Percentiles rank a stretch among this genome's conserved stretches.
These are phyloP conservation scores for Sorghum bicolor DNA, from an alignment of 176 grass and related monocot genomes.

Conservation along the genomic window Sorghum_bicolor_NCBIv3 NC_012874.2:58026001-58026500, in stretches of 20 bases:
- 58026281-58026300: slow-evolving; percentile 97
- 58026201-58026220: slow-evolving; percentile 46
- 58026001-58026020: not conserved
- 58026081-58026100: slow-evolving; percentile 90
- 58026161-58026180: slow-evolving; percentile 98
- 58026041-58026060: slow-evolving; percentile 78
- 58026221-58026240: slow-evolving; percentile 17
- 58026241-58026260: slow-evolving; percentile 2
- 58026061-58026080: slow-evolving; percentile 93
- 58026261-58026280: slow-evolving; percentile 14
- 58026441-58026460: slow-evolving; percentile 92
- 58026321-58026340: slow-evolving; percentile 95
- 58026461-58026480: slow-evolving; percentile 43
- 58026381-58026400: slow-evolving; percentile 91
- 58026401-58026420: slow-evolving; percentile 85
- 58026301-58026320: slow-evolving; percentile 80
- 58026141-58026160: slow-evolving; percentile 84
- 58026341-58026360: slow-evolving; percentile 42
- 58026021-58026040: not conserved
- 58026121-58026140: slow-evolving; percentile 90
- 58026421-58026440: slow-evolving; percentile 86
- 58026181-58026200: slow-evolving; percentile 84
- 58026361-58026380: slow-evolving; percentile 69
- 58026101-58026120: slow-evolving; percentile 88
- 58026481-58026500: not conserved